Base-by-base conservation (phyloP, 2,329 filamentous ascomycete species). In the Xylariaceae sp. region DNA sequence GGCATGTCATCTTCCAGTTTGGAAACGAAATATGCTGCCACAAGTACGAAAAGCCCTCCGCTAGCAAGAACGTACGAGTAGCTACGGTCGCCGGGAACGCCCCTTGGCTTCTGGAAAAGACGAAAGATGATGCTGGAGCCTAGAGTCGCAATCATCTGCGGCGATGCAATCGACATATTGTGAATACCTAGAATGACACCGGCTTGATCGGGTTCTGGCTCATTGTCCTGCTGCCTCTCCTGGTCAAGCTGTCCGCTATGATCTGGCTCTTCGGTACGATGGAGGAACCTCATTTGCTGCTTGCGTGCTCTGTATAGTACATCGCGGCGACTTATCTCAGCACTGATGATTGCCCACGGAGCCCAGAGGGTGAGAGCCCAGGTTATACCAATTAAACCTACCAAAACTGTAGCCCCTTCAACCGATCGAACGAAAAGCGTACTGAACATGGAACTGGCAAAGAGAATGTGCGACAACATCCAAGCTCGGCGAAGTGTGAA, bases 341-440 rank as follows among this genome's bases (percentile, higher is more conserved):
- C 89, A 41, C 89, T 90, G 65, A 97, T 96, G 60, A 97, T 87
- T 36, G 92, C 91, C 73, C 92, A 97, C 0, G 92, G 92, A 0
- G 91, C 92, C 92, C 92, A 97, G 22, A 95, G 81, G 2, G 90
- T 90, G 62, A 96, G 74, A 18, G 91, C 90, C 92, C 92, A 97
- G 1, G 89, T 90, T 51, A 97, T 83, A 32, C 92, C 92, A 42
- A 95, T 84, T 19, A 94, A 72, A 1, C 85, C 89, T 48, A 96
- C 86, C 32, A 96, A 78, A 1, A 82, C 76, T 0, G 88, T 95
- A 1, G 89, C 92, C 10, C 78, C 81, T 49, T 80, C 74, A 7
- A 90, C 84, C 2, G 81, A 83, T 38, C 75, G 78, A 36, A 95
- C 88, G 52, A 95, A 77, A 49, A 95, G 83, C 0, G 92, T 95